Evolutionary conservation across 306 rosid species (phyloP).

Genomic region (Acmispon strigosus): DNA sequence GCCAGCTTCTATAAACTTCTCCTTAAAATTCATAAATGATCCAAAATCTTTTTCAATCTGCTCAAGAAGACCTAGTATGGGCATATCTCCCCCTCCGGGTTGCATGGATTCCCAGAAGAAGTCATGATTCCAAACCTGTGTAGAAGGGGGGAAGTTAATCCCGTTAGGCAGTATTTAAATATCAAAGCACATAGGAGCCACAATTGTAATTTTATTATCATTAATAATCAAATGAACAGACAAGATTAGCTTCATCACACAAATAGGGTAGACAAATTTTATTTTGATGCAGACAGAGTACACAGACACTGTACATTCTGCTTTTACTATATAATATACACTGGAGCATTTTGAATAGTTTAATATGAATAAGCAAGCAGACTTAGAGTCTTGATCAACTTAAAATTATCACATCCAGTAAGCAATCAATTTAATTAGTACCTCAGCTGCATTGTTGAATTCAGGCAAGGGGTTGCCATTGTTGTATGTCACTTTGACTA

Average conservation of each 20-base stretch:
- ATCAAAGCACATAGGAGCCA: neutral
- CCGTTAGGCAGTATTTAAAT: neutral
- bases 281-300: too few species aligned
- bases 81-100: slow-evolving; percentile 88
- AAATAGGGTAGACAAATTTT: neutral
- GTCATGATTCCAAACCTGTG: slow-evolving; percentile 81
- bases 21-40: slow-evolving; percentile 68
- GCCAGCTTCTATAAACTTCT: slow-evolving; percentile 61
- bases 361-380: too few species aligned
- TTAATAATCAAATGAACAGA: neutral
- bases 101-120: slow-evolving; percentile 83
- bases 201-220: neutral
- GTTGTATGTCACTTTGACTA: slow-evolving; percentile 83
- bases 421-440: slow-evolving; percentile 30
- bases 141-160: neutral
- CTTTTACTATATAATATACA: too few species aligned
- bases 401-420: slow-evolving; percentile 6
- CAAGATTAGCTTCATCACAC: slow-evolving; percentile 1
- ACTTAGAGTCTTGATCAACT: neutral
- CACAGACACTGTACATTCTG: too few species aligned
- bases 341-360: too few species aligned
- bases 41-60: slow-evolving; percentile 98
- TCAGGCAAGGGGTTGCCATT: slow-evolving; percentile 85
- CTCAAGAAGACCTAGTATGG: slow-evolving; percentile 64
- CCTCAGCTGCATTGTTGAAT: slow-evolving; percentile 96